phyloP scores from a whole-genome alignment of 2,329 filamentous ascomycete genomes.

The Colletotrichum spinosum region DNA sequence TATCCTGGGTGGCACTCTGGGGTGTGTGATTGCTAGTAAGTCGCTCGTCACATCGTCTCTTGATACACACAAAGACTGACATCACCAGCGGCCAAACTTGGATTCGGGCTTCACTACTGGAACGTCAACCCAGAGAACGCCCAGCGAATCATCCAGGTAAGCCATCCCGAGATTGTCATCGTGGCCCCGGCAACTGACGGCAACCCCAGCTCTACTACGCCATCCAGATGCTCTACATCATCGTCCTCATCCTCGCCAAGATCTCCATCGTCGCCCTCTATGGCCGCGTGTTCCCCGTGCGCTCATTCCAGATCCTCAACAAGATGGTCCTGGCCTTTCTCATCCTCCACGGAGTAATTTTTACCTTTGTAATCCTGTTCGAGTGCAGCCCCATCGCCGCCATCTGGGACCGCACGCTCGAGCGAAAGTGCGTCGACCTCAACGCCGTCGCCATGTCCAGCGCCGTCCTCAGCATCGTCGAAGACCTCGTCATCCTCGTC shows the following conservation, averaged over 20 bases:
- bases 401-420: constrained; percentile 36
- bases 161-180: rapidly evolving
- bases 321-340: constrained; percentile 30
- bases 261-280: constrained; percentile 41
- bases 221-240: constrained; percentile 40
- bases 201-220: constrained; percentile 33
- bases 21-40: constrained; percentile 23
- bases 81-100: constrained; percentile 20
- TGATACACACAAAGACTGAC: not conserved
- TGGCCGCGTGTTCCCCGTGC: constrained; percentile 38
- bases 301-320: constrained; percentile 36
- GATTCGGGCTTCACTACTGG: constrained; percentile 42
- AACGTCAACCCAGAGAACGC: constrained; percentile 36
- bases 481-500: constrained; percentile 34
- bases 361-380: constrained; percentile 40
- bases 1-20: constrained; percentile 6
- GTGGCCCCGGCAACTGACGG: not conserved
- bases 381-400: constrained; percentile 37
- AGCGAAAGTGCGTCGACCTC: constrained; percentile 29
- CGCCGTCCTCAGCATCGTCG: constrained; percentile 36
- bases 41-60: not conserved
- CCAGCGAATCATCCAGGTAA: constrained; percentile 26
- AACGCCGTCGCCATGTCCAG: constrained; percentile 30
- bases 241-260: constrained; percentile 41
- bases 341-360: constrained; percentile 37